phyloP scores from a whole-genome alignment of 2,329 filamentous ascomycete genomes.

The Capronia epimyces region DNA sequence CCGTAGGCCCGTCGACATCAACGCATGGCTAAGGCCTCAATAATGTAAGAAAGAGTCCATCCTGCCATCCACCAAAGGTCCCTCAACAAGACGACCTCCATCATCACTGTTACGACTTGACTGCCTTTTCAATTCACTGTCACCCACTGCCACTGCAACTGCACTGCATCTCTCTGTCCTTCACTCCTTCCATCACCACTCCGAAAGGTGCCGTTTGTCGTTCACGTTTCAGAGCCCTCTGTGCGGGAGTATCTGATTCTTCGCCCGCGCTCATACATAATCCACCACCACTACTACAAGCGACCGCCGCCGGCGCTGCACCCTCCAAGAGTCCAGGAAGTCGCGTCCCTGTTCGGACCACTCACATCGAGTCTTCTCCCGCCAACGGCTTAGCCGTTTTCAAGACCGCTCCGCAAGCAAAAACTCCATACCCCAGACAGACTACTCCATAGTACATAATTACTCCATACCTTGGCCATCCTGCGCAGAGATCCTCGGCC shows the following conservation, averaged over 20 bases:
- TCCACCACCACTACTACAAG: neutral
- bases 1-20: too few species aligned
- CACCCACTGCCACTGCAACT: neutral
- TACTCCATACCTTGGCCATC: neutral
- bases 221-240: neutral
- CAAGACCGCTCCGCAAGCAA: neutral
- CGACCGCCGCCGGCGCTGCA: neutral
- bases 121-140: neutral
- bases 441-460: too few species aligned
- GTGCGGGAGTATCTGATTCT: neutral
- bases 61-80: neutral
- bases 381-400: neutral
- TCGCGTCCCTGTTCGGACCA: neutral
- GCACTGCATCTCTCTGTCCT: neutral
- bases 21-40: too few species aligned
- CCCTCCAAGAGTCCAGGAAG: neutral
- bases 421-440: constrained; percentile 5
- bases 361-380: neutral
- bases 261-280: neutral
- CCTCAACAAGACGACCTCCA: neutral
- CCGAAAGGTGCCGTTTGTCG: too few species aligned
- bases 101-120: neutral
- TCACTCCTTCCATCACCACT: neutral
- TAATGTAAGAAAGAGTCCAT: too few species aligned
- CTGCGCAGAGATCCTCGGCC: constrained; percentile 12